These are phyloP conservation scores for Lolium perenne DNA, from an alignment of 176 grass and related monocot genomes.

Conservation along the genomic window DNA sequence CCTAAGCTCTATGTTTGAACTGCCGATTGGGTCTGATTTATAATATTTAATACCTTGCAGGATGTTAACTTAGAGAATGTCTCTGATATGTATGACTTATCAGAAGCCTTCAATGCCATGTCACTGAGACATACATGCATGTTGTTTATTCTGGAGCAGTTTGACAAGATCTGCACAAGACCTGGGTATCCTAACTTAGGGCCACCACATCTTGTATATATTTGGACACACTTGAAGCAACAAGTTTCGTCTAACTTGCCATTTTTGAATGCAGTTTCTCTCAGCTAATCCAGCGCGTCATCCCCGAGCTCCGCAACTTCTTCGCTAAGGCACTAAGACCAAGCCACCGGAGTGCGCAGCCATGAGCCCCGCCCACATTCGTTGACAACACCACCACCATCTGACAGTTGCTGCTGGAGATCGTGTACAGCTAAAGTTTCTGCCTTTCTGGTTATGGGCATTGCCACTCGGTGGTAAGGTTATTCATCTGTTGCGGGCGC, in stretches of 20 bases:
- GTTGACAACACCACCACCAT: conserved; percentile 56
- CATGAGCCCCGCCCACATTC: conserved; percentile 45
- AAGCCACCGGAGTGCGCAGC: conserved; percentile 43
- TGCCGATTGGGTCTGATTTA: conserved; percentile 37
- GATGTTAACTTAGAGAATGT: conserved; percentile 91
- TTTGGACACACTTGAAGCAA: neutral
- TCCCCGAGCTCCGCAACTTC: conserved; percentile 89
- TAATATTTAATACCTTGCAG: conserved; percentile 55
- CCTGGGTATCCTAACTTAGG: conserved; percentile 61
- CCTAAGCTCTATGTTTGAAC: conserved; percentile 27
- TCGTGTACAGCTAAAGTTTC: conserved; percentile 91
- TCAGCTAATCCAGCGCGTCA: conserved; percentile 80
- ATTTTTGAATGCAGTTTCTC: conserved; percentile 57
- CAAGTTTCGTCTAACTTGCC: neutral
- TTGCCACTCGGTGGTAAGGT: conserved; percentile 46
- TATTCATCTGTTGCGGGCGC: conserved; percentile 44
- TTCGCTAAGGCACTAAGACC: conserved; percentile 75
- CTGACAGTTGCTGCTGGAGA: conserved; percentile 66
- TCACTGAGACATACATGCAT: conserved; percentile 96
- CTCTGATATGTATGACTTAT: conserved; percentile 94
- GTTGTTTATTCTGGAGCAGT: conserved; percentile 93
- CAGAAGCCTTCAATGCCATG: conserved; percentile 90
- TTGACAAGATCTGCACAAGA: conserved; percentile 81
- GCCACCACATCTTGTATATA: neutral
- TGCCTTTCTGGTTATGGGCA: conserved; percentile 52